Base-by-base conservation (phyloP, 2,329 filamentous ascomycete genomes). In the Hymenoscyphus albidus region DNA sequence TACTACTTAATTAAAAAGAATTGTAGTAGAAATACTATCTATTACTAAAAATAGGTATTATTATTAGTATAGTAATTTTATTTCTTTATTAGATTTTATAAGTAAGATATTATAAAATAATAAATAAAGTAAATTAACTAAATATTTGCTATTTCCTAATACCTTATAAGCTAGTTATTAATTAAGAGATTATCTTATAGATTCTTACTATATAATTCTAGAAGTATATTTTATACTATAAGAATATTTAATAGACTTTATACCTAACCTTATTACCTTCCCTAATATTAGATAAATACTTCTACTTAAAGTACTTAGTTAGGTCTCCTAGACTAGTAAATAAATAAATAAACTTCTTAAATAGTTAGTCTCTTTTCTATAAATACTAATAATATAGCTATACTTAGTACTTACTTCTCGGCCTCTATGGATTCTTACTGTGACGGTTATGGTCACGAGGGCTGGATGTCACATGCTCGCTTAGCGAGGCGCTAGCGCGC, bases 291-390 rank as follows among this genome's bases (percentile, higher is more conserved):
- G 63, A 42, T 22, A 69, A 48, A 67, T 69, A 59, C 63, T 69
- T 70, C 60, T 62, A 62, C 67, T 69, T 69, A 22, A 70, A 69
- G 65, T 69, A 61, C 65, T 70, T 70, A 38, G 42, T 69, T 16
- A 70, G 64, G 62, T 70, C 66, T 67, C 66, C 57, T 22, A 44
- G 64, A 55, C 56, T 70, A 5, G 68, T 40, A 67, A 71, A 70
- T 38, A 59, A 61, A 32, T 68, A 62, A 38, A 54, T 63, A 56
- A 57, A 60, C 64, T 69, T 27, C 3, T 27, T 27, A 27, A 27
- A 27, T 27, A 22, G 61, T 69, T 10, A 63, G 42, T 54, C 63
- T 65, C 66, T 69, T 67, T 62, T 72, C 59, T 4, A 39, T 67
- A 66, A 68, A 70, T 38, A 70, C 62, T 58, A 64, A 65, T 35